These are phyloP conservation scores for Heterobasidion annosum DNA, from an alignment of 1,284 basidiomycete species.

Conservation along the genomic window DNA sequence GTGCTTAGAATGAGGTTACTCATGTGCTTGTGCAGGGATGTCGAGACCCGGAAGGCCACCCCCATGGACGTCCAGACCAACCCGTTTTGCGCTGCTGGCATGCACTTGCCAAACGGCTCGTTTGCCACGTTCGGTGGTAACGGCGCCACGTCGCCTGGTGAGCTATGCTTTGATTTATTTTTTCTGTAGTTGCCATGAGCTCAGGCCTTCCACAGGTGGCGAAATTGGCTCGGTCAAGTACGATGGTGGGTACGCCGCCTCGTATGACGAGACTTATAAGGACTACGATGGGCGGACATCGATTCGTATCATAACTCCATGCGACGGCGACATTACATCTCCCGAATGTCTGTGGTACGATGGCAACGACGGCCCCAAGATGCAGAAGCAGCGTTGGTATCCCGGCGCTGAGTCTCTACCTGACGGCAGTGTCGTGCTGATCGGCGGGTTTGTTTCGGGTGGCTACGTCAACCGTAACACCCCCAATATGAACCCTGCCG, in stretches of 20 bases:
- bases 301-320: constrained; percentile 74
- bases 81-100: constrained; percentile 75
- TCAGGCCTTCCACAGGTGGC: constrained; percentile 34
- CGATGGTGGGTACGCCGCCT: constrained; percentile 27
- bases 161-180: neutral
- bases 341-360: constrained; percentile 72
- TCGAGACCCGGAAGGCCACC: constrained; percentile 20
- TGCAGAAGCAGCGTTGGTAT: constrained; percentile 82
- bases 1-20: neutral
- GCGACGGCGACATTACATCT: constrained; percentile 44
- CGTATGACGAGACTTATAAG: constrained; percentile 51
- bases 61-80: constrained; percentile 74
- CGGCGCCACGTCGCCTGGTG: constrained; percentile 51
- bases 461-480: constrained; percentile 84
- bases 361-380: constrained; percentile 53
- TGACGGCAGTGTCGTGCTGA: constrained; percentile 61
- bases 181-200: too few relatives aligned
- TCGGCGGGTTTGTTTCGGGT: constrained; percentile 79
- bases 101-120: constrained; percentile 35
- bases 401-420: constrained; percentile 74
- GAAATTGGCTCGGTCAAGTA: constrained; percentile 28
- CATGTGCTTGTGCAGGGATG: neutral
- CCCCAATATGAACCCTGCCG: constrained; percentile 63
- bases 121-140: constrained; percentile 42
- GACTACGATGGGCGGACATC: constrained; percentile 60